Percentiles rank a stretch among this genome's conserved stretches.
Conservation (phyloP, 208 protist genomes). For the Porcisia deanei region DNA sequence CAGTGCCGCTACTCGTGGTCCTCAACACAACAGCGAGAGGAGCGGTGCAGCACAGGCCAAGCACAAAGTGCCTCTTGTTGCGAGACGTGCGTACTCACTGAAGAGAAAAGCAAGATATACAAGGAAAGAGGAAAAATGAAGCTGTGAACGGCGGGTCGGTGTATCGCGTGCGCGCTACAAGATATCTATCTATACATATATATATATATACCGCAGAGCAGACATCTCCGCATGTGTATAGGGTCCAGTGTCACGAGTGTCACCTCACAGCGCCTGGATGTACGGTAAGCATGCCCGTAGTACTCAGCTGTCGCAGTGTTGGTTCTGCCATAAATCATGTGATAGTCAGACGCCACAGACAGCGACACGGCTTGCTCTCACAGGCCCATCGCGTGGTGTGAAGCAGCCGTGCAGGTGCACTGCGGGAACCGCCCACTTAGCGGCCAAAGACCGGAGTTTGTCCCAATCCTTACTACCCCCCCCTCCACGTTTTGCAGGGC, state of each 20-base stretch:
- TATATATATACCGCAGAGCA: too few species aligned
- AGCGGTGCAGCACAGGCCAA: neutral
- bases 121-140: neutral
- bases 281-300: too few species aligned
- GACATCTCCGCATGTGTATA: too few species aligned
- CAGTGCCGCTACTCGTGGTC: neutral
- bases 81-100: neutral
- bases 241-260: too few species aligned
- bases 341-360: neutral
- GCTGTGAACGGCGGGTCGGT: neutral
- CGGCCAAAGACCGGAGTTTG: neutral
- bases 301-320: too few species aligned
- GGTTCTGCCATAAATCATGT: neutral
- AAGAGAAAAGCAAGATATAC: neutral
- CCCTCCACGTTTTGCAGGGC: too few species aligned
- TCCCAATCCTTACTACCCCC: neutral
- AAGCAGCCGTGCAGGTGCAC: neutral
- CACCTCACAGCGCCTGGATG: too few species aligned
- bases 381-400: constrained; percentile 1
- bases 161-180: neutral
- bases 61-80: neutral
- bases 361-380: neutral
- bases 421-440: neutral
- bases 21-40: neutral
- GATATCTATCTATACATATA: too few species aligned